phyloP scores from a whole-genome alignment of 768 basidiomycete genomes.

The Daedalea quercina region DNA sequence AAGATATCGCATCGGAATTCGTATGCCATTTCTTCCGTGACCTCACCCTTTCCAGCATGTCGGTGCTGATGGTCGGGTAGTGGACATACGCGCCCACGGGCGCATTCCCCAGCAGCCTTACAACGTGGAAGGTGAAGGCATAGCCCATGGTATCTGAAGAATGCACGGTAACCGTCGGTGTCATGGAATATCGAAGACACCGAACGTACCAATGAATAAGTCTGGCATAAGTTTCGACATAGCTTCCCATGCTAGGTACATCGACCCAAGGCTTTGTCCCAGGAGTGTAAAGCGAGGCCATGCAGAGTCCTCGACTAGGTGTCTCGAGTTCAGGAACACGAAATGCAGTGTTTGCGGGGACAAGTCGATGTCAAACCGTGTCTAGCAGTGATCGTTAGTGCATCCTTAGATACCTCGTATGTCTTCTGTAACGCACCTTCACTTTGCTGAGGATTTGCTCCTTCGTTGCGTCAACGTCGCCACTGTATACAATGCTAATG shows the following conservation, averaged over 20 bases:
- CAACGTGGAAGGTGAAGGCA: slow-evolving; percentile 85
- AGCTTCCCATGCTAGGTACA: slow-evolving; percentile 80
- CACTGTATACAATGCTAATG: slow-evolving; percentile 81
- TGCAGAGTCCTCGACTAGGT: slow-evolving; percentile 69
- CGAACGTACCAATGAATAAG: slow-evolving; percentile 73
- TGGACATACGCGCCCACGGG: slow-evolving; percentile 90
- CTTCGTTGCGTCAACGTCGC: slow-evolving; percentile 78
- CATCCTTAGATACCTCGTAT: neutral
- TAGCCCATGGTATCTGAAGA: slow-evolving; percentile 93
- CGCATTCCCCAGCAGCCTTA: slow-evolving; percentile 53
- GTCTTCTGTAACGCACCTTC: slow-evolving; percentile 40
- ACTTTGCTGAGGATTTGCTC: slow-evolving; percentile 76
- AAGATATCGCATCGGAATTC: slow-evolving; percentile 51
- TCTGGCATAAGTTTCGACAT: slow-evolving; percentile 77
- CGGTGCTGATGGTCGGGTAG: slow-evolving; percentile 92
- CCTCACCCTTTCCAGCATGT: slow-evolving; percentile 83
- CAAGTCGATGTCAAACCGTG: slow-evolving; percentile 75
- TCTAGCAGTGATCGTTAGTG: slow-evolving; percentile 30
- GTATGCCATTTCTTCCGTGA: slow-evolving; percentile 54
- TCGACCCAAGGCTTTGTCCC: slow-evolving; percentile 86
- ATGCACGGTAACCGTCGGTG: neutral
- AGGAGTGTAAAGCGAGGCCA: slow-evolving; percentile 92
- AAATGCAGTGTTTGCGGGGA: slow-evolving; percentile 65
- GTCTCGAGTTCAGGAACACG: slow-evolving; percentile 67
- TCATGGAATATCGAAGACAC: neutral